Evolutionary conservation across 139 green algal species (phyloP), one percentile per base, ranked within the genome.

Genomic region (Chlorella sorokiniana): DNA sequence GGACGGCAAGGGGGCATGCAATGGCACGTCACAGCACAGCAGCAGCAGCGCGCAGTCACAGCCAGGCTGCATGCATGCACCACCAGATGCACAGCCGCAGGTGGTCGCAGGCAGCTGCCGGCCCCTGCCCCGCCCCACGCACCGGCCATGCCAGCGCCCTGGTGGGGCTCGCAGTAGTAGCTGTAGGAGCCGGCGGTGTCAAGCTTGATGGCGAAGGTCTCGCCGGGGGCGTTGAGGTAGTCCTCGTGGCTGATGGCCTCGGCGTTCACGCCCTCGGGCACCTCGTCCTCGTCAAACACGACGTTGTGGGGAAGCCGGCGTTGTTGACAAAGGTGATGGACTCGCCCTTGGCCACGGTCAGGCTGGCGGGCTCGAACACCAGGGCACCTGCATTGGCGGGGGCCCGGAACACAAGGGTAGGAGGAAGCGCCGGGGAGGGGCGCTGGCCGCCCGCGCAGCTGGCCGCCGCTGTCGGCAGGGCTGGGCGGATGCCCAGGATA

Each of bases 81-180:
- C 31, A 44, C 7, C 33, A 70, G 11, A 35, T 29, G 27, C 40
- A 40, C 16, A 33, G 27, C 31, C 23, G 62, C 62, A 20, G 62
- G 22, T 48, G 16, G 18, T 22, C 23, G 16, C 65, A 72, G 31
- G 38, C 37, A 27, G 48, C 16, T 16, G n/a, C n/a, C n/a, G n/a
- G n/a, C n/a, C 62, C 22, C 31, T 23, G 22, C 61, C 25, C 10
- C 40, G 2, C 38, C 9, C 1, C 0, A 3, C 71, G 48, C 71
- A 67, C 79, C 94, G 8, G 84, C 69, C 95, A 98, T 98, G 93
- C 94, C 95, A 77, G 93, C 95, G 75, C 95, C 95, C 89, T 96
- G 92, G 90, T 98, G 95, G 84, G 95, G 95, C 91, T 98, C 95
- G 94, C 95, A 98, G 95, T 96, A 98, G 92, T 95, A 97, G 64